These are phyloP conservation scores for Saccharomycopsis malanga DNA, from an alignment of 805 yeast species.

Conservation along the genomic window DNA sequence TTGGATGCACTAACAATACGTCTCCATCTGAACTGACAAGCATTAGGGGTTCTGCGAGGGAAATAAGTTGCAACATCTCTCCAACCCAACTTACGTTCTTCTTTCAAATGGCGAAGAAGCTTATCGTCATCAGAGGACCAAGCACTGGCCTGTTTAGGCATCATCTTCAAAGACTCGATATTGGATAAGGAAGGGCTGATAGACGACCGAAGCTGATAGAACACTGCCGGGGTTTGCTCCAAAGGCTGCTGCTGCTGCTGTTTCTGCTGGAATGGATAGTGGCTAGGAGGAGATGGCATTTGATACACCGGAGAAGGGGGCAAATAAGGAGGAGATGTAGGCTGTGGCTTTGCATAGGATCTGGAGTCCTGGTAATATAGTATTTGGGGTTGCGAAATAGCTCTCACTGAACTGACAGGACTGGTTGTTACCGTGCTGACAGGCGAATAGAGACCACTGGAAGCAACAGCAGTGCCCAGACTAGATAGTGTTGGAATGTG, in stretches of 20 bases:
- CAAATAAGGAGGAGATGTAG: not conserved
- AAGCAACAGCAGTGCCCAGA: not conserved
- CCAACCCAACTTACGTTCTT: slow-evolving; percentile 48
- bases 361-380: not conserved
- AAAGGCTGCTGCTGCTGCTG: slow-evolving; percentile 3
- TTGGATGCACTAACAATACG: slow-evolving; percentile 26
- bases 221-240: not conserved
- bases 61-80: slow-evolving; percentile 45
- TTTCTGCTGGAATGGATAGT: not conserved
- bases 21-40: slow-evolving; percentile 52
- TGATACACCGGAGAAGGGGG: not conserved
- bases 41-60: slow-evolving; percentile 47
- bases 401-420: slow-evolving; percentile 23
- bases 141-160: slow-evolving; percentile 28
- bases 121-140: slow-evolving; percentile 43
- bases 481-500: not conserved
- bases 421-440: not conserved
- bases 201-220: not conserved
- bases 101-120: slow-evolving; percentile 40
- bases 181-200: not conserved
- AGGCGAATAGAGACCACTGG: slow-evolving; percentile 5
- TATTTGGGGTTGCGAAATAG: slow-evolving; percentile 28
- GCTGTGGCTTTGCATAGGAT: not conserved
- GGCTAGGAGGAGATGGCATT: not conserved
- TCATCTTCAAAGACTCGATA: not conserved